Evolutionary conservation across 352 stramenopile species (phyloP), one percentile per base, ranked within the genome.

Genomic region (Phytophthora sansomeana): DNA sequence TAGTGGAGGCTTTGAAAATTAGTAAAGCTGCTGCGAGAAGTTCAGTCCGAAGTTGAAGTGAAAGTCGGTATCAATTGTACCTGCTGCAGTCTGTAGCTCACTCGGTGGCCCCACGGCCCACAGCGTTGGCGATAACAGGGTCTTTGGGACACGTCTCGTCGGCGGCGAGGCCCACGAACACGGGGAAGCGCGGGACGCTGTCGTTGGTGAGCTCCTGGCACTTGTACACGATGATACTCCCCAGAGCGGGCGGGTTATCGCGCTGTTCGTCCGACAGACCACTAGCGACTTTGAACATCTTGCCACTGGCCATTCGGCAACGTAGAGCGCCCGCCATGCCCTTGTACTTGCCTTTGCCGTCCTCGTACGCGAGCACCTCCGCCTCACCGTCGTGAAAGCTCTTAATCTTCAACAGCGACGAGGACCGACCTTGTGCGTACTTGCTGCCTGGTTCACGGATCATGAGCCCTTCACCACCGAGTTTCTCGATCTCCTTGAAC

Each of bases 171-270:
- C 82, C 82, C 28, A 90, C 61, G 62, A 89, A 94, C 26, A 89
- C 78, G 0, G 85, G 85, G 72, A 94, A 94, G 9, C 85, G 79
- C 14, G 85, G 85, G 53, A 91, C 85, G 19, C 77, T 75, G 57
- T 78, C 78, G 51, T 81, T 80, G 50, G 82, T 94, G 42, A 91
- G 78, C 63, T 94, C 85, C 58, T 92, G 83, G 36, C 81, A 94
- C 58, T 90, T 90, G 76, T 92, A 92, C 67, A 90, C 86, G 48
- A 94, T 74, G 59, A 91, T 87, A n/a, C 69, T 75, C 9, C 80
- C 84, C 24, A 91, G 54, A 7, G 52, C 38, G 1, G 84, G 81
- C 16, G 84, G 84, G 1, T 78, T 60, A 32, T 62, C 69, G 33
- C 80, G 77, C 60, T 90, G 72, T 42, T 73, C 48, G 56, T 92